phyloP scores from a whole-genome alignment of 176 grass and related monocot species.

The Saccharum officinarum region DNA sequence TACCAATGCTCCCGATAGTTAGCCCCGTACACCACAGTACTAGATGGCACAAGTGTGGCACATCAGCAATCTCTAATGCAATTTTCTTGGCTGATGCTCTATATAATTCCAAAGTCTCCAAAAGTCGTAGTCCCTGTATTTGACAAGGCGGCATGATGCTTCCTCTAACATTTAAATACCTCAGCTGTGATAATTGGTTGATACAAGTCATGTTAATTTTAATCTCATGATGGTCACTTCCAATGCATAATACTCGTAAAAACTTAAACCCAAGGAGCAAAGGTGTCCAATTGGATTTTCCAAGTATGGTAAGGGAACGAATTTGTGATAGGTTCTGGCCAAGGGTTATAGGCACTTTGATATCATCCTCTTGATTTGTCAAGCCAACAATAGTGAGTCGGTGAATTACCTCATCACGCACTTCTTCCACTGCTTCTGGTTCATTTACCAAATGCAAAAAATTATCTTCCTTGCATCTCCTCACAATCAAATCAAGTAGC shows the following conservation, averaged over 20 bases:
- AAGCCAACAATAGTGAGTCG: background rate
- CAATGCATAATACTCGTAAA: background rate
- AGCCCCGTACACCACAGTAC: background rate
- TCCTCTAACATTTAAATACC: background rate
- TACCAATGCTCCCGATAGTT: background rate
- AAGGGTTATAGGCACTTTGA: background rate
- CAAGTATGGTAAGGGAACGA: background rate
- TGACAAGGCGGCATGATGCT: background rate
- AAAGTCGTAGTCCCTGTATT: background rate
- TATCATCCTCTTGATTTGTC: background rate
- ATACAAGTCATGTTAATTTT: background rate
- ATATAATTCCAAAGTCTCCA: background rate
- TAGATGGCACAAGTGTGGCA: background rate
- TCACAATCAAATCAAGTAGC: slow-evolving; percentile 33
- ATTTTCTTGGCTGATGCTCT: fast-evolving
- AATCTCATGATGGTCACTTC: fast-evolving
- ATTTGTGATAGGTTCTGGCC: background rate
- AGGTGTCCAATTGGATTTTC: background rate
- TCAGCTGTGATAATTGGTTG: background rate
- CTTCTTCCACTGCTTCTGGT: background rate
- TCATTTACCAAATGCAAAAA: background rate
- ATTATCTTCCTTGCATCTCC: slow-evolving; percentile 33
- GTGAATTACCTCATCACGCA: background rate
- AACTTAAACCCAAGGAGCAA: background rate
- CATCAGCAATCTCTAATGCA: background rate